Base-by-base conservation (phyloP, 78 protist genomes). In the Chrysochromulina tobinii region DNA sequence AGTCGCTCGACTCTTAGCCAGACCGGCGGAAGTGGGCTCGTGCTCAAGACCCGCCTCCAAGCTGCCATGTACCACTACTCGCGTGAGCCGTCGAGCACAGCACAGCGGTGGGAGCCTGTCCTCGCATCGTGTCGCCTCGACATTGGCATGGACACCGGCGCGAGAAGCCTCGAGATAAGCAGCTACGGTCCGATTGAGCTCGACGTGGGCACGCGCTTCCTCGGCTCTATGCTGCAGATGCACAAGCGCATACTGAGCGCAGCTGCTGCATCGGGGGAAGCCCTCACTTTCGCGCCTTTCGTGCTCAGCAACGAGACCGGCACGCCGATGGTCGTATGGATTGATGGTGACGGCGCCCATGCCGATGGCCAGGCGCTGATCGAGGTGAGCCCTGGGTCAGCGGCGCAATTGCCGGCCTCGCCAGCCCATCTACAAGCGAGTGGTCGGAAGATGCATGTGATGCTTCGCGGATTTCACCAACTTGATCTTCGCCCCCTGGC, bases 81-180 rank as follows among this genome's bases (percentile, higher is more conserved):
- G 38, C 38, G 38, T 38, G 38, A 38, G 38, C 38, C 38, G 38
- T 38, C 38, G 38, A 38, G 38, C 38, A 38, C 38, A 38, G 38
- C 38, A n/a, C 54, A 75, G 27, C 58, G 83, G 27, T 75, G 83
- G 83, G 83, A 75, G 83, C 83, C 83, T 21, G 18, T 75, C 11
- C 57, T 75, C 11, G 54, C 3, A 15, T 23, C 17, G 38, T 50
- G 57, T 12, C 83, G 3, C 23, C 17, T 75, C 23, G 58, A 50
- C 25, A 7, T 75, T 17, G 59, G 12, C 27, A 11, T 17, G 27
- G 83, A 75, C 23, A 3, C 1, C 27, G 57, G 58, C 14, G 27
- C 1, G 83, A 1, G 58, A 11, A 6, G 4, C 58, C 83, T 75
- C 21, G 21, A 8, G 12, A 3, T 75, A 4, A 57, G 83, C 58